Percentiles rank a stretch among this genome's conserved stretches.
These are phyloP conservation scores for Citrus sp. DNA, from an alignment of 345 rosid genomes.

Conservation along the genomic window DNA sequence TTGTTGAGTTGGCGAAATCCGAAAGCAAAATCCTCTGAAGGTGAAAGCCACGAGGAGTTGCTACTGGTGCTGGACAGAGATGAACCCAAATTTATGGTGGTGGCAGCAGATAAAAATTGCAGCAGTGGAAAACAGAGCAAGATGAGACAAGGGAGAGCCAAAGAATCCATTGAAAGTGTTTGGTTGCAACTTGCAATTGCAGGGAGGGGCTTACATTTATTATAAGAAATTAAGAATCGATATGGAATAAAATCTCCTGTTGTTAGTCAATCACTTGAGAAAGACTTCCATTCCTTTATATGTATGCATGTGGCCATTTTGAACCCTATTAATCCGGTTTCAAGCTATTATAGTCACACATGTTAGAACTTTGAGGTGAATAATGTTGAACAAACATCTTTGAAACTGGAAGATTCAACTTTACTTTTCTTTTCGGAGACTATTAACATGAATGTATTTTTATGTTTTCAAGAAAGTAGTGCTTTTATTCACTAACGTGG, in stretches of 20 bases:
- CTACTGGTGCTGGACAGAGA: conserved; percentile 8
- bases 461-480: too few relatives aligned
- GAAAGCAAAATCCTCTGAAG: conserved; percentile 26
- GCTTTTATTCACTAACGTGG: too few relatives aligned
- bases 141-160: background rate
- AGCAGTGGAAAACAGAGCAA: background rate
- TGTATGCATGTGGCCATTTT: too few relatives aligned
- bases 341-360: too few relatives aligned
- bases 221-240: background rate
- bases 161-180: background rate
- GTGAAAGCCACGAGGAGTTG: conserved; percentile 18
- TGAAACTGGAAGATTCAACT: background rate
- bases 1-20: conserved; percentile 16
- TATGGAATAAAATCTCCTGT: background rate
- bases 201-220: background rate
- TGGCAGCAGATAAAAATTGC: background rate
- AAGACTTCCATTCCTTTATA: too few relatives aligned
- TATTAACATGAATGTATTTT: too few relatives aligned
- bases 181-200: background rate
- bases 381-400: background rate
- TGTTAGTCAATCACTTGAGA: background rate
- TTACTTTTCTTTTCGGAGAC: too few relatives aligned
- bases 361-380: too few relatives aligned
- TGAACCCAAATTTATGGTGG: conserved; percentile 11
- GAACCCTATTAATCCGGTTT: too few relatives aligned